A percentile compares a stretch with the other conserved stretches of the same genome.
Evolutionary conservation across 208 protist species (phyloP).

Genomic region (Lotmaria passim): DNA sequence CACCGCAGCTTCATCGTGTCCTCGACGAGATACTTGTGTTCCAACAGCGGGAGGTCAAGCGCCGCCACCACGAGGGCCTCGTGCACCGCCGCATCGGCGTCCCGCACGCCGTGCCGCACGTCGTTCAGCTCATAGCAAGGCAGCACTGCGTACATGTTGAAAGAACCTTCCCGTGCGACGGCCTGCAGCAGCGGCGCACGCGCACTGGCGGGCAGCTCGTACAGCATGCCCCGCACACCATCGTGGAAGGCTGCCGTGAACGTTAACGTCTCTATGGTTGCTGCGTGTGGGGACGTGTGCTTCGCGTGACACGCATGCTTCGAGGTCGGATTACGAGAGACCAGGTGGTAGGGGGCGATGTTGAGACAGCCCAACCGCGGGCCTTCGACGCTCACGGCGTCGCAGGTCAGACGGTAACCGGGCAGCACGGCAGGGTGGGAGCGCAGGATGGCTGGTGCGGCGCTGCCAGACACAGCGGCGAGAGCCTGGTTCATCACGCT

Average conservation of each 20-base stretch:
- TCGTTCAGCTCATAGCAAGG: slow-evolving; percentile 27
- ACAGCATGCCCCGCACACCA: slow-evolving; percentile 45
- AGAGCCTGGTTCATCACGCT: slow-evolving; percentile 12
- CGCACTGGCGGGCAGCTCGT: slow-evolving; percentile 33
- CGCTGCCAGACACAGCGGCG: neutral
- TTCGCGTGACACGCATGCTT: neutral
- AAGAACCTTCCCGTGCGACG: slow-evolving; percentile 45
- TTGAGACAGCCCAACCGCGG: slow-evolving; percentile 48
- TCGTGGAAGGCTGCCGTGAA: slow-evolving; percentile 18
- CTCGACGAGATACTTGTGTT: slow-evolving; percentile 16
- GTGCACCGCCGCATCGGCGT: slow-evolving; percentile 1
- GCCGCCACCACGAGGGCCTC: slow-evolving; percentile 31
- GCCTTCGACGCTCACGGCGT: slow-evolving; percentile 42
- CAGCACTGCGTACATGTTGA: slow-evolving; percentile 40
- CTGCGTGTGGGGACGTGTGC: neutral
- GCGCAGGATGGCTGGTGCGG: neutral
- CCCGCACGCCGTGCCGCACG: neutral
- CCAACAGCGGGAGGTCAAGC: slow-evolving; percentile 32
- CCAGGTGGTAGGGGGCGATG: slow-evolving; percentile 17
- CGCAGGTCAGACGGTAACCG: slow-evolving; percentile 34
- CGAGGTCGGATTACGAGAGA: neutral
- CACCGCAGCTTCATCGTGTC: slow-evolving; percentile 18
- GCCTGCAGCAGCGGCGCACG: slow-evolving; percentile 36
- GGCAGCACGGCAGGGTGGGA: slow-evolving; percentile 23
- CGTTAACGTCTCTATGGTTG: neutral